Conservation (phyloP, 352 stramenopile genomes). For the Globisporangium cystogenes region DNA sequence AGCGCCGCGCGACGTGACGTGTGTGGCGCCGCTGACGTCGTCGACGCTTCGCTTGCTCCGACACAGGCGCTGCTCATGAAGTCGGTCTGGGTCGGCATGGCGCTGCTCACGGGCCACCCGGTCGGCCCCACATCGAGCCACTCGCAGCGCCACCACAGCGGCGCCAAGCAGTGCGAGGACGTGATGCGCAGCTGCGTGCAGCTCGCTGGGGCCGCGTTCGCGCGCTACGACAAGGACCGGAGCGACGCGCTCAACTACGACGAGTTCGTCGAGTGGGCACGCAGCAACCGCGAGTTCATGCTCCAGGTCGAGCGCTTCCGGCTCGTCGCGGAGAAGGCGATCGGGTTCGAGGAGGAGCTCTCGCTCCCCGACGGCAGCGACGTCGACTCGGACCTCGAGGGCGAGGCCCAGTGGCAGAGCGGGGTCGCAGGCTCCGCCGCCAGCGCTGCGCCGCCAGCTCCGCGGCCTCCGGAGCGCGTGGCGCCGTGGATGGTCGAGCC, state of each 20-base stretch:
- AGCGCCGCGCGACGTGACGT: background rate
- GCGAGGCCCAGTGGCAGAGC: slow-evolving; percentile 22
- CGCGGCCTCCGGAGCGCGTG: slow-evolving; percentile 15
- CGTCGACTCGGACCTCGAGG: slow-evolving; percentile 68
- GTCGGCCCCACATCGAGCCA: background rate
- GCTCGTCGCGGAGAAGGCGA: slow-evolving; percentile 58
- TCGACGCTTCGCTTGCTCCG: background rate
- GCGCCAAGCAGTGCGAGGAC: background rate
- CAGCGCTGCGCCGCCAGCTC: background rate
- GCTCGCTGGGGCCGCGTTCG: slow-evolving; percentile 53
- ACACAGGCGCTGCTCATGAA: slow-evolving; percentile 71
- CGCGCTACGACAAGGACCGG: slow-evolving; percentile 35
- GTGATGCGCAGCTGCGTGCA: slow-evolving; percentile 40
- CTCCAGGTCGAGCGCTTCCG: slow-evolving; percentile 78
- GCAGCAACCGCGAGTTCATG: slow-evolving; percentile 85
- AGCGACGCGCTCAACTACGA: slow-evolving; percentile 54
- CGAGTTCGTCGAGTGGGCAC: slow-evolving; percentile 77
- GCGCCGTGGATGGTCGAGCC: slow-evolving; percentile 52
- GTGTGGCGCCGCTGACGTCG: background rate
- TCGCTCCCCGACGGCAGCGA: slow-evolving; percentile 67
- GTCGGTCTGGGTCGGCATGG: slow-evolving; percentile 69
- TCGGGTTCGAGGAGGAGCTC: slow-evolving; percentile 55
- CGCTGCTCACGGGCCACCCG: slow-evolving; percentile 39
- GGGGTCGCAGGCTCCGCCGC: background rate
- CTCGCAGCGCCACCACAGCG: background rate